A percentile compares a stretch with the other conserved stretches of the same genome.
Conservation (phyloP, 1,284 basidiomycete genomes). For the Ganoderma leucocontextum region DNA sequence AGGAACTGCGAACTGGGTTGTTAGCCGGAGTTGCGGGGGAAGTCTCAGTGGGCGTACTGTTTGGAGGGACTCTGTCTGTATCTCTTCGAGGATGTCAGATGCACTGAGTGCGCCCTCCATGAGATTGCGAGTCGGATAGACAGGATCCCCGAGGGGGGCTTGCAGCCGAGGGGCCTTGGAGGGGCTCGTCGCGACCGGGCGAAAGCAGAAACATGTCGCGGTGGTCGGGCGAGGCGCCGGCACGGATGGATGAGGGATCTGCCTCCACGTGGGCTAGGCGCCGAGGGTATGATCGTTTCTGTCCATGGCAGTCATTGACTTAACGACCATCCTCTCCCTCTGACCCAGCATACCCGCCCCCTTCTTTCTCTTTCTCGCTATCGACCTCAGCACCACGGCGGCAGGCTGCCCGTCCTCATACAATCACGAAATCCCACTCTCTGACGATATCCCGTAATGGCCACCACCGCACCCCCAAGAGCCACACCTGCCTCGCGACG, state of each 20-base stretch:
- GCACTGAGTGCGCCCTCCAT: constrained; percentile 25
- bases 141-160: background rate
- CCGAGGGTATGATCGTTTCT: constrained; percentile 31
- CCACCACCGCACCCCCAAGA: constrained; percentile 47
- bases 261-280: constrained; percentile 25
- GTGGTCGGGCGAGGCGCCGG: too few species aligned
- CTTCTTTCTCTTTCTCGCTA: constrained; percentile 5
- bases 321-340: constrained; percentile 28
- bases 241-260: constrained; percentile 6
- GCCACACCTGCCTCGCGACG: constrained; percentile 54
- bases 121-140: background rate
- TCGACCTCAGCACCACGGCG: constrained; percentile 16
- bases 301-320: constrained; percentile 30
- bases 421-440: background rate
- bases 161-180: background rate
- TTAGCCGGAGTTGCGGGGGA: constrained; percentile 7
- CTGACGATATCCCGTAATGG: constrained; percentile 35
- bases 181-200: too few species aligned
- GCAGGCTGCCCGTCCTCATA: constrained; percentile 26
- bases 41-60: constrained; percentile 43
- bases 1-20: constrained; percentile 44
- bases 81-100: constrained; percentile 34
- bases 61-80: constrained; percentile 55
- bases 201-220: too few species aligned
- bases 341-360: constrained; percentile 28